These are phyloP conservation scores for Verticillium alfalfae DNA, from an alignment of 2,329 filamentous ascomycete genomes.

Conservation along the genomic window DNA sequence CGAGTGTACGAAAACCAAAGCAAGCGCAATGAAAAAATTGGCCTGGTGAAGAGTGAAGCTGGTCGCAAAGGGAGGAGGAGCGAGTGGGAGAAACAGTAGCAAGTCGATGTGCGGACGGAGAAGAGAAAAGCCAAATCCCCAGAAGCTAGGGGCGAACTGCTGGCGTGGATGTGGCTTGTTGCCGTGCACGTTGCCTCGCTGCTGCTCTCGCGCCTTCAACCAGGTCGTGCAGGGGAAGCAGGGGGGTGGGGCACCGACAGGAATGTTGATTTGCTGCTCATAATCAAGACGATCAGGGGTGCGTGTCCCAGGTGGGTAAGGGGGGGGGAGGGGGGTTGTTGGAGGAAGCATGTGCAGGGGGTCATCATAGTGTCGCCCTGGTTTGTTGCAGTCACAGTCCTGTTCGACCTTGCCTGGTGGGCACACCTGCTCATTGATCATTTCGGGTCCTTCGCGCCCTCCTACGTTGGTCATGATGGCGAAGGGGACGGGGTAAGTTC, in stretches of 20 bases:
- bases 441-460: neutral
- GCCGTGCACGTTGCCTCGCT: neutral
- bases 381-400: neutral
- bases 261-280: neutral
- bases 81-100: neutral
- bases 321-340: neutral
- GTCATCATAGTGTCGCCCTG: neutral
- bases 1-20: conserved; percentile 1
- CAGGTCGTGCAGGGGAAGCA: neutral
- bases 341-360: neutral
- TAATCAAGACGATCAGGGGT: neutral
- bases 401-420: neutral
- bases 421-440: neutral
- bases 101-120: neutral
- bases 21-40: neutral
- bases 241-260: neutral
- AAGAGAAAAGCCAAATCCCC: neutral
- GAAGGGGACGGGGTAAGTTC: too few species aligned
- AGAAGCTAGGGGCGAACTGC: neutral
- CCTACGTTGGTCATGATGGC: neutral
- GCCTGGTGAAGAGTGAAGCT: neutral
- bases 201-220: neutral
- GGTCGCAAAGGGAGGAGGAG: neutral
- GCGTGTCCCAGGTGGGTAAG: neutral
- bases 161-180: neutral